Conservation (phyloP, 108 stramenopile species). For the Cylindrotheca fusiformis region DNA sequence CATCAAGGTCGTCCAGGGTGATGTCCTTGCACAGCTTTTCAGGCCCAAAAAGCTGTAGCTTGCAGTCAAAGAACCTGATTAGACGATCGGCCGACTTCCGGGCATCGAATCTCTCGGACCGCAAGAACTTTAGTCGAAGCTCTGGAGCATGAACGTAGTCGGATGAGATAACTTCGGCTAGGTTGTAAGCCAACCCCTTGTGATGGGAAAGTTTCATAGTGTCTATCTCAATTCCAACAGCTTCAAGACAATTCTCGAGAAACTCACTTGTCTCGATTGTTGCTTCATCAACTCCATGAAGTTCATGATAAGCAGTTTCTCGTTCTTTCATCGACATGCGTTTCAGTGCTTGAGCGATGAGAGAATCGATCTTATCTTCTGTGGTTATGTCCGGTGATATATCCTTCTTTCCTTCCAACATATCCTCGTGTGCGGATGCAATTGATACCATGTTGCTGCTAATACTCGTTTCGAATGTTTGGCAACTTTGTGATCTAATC, state of each 20-base stretch:
- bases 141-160: not conserved
- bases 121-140: slow-evolving; percentile 2
- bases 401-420: too few species aligned
- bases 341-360: slow-evolving; percentile 7
- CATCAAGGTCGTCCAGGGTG: slow-evolving; percentile 10
- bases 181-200: not conserved
- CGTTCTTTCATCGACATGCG: slow-evolving; percentile 15
- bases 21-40: slow-evolving; percentile 5
- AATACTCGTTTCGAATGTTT: too few species aligned
- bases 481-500: too few species aligned
- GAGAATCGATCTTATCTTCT: not conserved
- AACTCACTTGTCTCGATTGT: slow-evolving; percentile 9
- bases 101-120: slow-evolving; percentile 1
- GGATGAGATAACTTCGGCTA: not conserved
- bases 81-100: not conserved
- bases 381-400: too few species aligned
- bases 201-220: not conserved
- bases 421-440: too few species aligned
- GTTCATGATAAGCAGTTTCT: slow-evolving; percentile 6
- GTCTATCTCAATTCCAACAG: not conserved
- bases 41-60: slow-evolving; percentile 17
- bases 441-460: too few species aligned
- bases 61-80: slow-evolving; percentile 14
- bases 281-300: slow-evolving; percentile 13
- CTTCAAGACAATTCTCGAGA: not conserved